Conservation (phyloP, 495 filamentous ascomycete genomes). For the Aspergillus biplanus region DNA sequence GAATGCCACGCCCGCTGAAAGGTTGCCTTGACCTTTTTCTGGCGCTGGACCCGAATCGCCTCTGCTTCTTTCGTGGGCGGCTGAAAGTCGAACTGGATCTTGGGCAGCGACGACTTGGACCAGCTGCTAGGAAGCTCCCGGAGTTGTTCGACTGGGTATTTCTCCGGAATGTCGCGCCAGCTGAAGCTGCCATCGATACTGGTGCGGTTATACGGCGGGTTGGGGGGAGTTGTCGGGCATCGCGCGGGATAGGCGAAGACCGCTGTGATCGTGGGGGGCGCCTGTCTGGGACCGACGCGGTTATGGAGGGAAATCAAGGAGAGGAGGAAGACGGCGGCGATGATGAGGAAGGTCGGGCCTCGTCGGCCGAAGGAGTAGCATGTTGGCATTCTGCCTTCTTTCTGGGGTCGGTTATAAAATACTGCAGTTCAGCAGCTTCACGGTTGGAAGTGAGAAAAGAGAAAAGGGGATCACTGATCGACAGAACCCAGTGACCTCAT, state of each 20-base stretch:
- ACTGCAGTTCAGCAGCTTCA: too few species aligned
- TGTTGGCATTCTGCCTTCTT: not conserved
- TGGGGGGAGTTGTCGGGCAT: constrained; percentile 13
- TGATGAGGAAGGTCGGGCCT: constrained; percentile 4
- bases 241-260: not conserved
- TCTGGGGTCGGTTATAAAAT: too few species aligned
- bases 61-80: constrained; percentile 7
- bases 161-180: constrained; percentile 14
- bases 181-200: constrained; percentile 7
- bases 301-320: constrained; percentile 3
- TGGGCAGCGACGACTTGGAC: constrained; percentile 1
- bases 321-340: constrained; percentile 4
- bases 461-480: too few species aligned
- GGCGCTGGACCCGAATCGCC: constrained; percentile 12
- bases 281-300: not conserved
- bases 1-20: constrained; percentile 67
- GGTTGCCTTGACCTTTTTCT: constrained; percentile 55
- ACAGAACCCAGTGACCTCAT: too few species aligned
- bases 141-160: constrained; percentile 12
- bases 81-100: constrained; percentile 8
- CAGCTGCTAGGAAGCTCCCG: not conserved
- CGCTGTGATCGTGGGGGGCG: not conserved
- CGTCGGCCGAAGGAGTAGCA: not conserved
- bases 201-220: constrained; percentile 13
- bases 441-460: too few species aligned